A percentile compares a stretch with the other conserved stretches of the same genome.
phyloP scores from a whole-genome alignment of 352 stramenopile species.

The Peronospora destructor region DNA sequence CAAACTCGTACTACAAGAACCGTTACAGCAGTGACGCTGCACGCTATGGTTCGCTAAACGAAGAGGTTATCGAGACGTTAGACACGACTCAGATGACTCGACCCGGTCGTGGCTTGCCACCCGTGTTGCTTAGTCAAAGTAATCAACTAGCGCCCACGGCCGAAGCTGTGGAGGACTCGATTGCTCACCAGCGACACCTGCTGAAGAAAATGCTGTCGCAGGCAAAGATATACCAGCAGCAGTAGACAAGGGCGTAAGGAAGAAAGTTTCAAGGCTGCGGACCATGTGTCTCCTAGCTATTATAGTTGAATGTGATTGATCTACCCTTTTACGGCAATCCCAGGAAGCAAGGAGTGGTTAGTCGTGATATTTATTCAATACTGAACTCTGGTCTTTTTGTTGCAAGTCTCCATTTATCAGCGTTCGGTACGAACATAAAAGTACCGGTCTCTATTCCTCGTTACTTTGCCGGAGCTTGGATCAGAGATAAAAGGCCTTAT shows the following conservation, averaged over 20 bases:
- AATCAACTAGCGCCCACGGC: slow-evolving; percentile 18
- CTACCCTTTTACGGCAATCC: neutral
- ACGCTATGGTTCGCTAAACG: slow-evolving; percentile 28
- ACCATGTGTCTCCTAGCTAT: slow-evolving; percentile 3
- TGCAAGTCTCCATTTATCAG: no score
- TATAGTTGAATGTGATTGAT: slow-evolving; percentile 10
- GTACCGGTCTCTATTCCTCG: no score
- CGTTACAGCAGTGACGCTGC: slow-evolving; percentile 24
- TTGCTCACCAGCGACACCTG: slow-evolving; percentile 55
- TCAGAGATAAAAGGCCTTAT: no score
- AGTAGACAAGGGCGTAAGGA: slow-evolving; percentile 20
- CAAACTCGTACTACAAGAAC: slow-evolving; percentile 28
- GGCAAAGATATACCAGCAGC: slow-evolving; percentile 37
- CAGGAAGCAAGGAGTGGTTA: slow-evolving; percentile 11
- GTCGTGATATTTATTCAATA: slow-evolving; percentile 27
- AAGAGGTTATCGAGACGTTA: slow-evolving; percentile 36
- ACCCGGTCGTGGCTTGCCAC: slow-evolving; percentile 6
- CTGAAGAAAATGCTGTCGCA: slow-evolving; percentile 62
- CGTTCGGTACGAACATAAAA: no score
- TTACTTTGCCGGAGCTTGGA: no score
- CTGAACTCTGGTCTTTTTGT: slow-evolving; percentile 12
- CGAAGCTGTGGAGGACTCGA: slow-evolving; percentile 49
- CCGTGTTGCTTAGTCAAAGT: slow-evolving; percentile 9
- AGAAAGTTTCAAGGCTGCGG: slow-evolving; percentile 16
- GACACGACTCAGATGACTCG: slow-evolving; percentile 37